Percentiles rank a stretch among this genome's conserved stretches.
Evolutionary conservation across 2,329 filamentous ascomycete species (phyloP).

Genomic region (Conoideocrella luteorostrata): DNA sequence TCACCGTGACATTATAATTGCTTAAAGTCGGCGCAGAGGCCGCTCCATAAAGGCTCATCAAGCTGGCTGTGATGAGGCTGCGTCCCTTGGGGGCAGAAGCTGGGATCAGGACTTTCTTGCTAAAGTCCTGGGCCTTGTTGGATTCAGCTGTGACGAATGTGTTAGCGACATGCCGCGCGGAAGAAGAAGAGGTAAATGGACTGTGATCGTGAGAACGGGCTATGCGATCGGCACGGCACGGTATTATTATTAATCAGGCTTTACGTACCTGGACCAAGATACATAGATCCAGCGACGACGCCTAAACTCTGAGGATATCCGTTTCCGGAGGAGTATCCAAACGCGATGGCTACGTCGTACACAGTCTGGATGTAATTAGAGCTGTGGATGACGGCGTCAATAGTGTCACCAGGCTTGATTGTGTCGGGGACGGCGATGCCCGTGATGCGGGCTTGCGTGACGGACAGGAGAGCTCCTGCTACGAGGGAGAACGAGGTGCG

Average conservation of each 20-base stretch:
- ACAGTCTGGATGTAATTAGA: constrained; percentile 39
- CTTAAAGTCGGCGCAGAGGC: constrained; percentile 11
- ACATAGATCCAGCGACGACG: constrained; percentile 20
- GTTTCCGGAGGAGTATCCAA: too few relatives aligned
- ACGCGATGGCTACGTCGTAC: constrained; percentile 37
- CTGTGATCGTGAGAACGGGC: too few relatives aligned
- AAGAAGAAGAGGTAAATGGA: too few relatives aligned
- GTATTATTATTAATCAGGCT: not conserved
- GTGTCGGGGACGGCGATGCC: constrained; percentile 36
- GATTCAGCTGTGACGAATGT: too few relatives aligned
- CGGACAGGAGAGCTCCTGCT: too few relatives aligned
- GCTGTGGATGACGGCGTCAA: constrained; percentile 31
- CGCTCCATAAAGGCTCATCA: constrained; percentile 23
- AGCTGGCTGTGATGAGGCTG: constrained; percentile 19
- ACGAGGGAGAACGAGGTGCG: too few relatives aligned
- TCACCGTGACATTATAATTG: constrained; percentile 21
- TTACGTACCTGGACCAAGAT: constrained; percentile 29
- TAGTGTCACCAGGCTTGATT: constrained; percentile 30
- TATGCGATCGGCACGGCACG: too few relatives aligned
- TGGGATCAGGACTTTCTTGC: constrained; percentile 20
- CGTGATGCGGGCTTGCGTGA: too few relatives aligned
- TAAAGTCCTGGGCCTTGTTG: constrained; percentile 20
- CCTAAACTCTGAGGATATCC: constrained; percentile 25
- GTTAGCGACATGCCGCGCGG: too few relatives aligned
- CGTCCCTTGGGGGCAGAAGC: constrained; percentile 13